phyloP scores from a whole-genome alignment of 2,329 filamentous ascomycete species.

The Phyllachora maydis region DNA sequence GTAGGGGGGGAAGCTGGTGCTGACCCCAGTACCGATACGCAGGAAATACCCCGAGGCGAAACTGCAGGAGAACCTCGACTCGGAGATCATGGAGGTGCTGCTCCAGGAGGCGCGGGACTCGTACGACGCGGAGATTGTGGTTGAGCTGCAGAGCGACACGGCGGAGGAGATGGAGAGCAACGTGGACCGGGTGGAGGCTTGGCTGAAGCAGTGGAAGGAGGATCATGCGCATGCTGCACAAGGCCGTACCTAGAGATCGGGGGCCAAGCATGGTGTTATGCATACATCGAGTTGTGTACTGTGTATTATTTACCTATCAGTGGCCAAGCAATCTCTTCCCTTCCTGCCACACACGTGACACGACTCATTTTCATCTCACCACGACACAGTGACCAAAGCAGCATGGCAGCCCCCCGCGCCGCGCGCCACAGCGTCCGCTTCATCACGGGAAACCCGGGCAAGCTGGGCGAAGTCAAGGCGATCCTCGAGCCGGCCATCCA shows the following conservation, averaged over 20 bases:
- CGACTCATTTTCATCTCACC: too few relatives aligned
- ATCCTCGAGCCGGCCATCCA: constrained; percentile 61
- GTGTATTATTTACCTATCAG: too few relatives aligned
- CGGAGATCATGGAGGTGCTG: constrained; percentile 92
- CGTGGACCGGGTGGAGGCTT: constrained; percentile 61
- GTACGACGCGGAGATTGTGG: constrained; percentile 72
- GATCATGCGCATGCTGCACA: too few relatives aligned
- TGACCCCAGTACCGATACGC: not conserved
- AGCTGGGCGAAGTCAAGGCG: constrained; percentile 71
- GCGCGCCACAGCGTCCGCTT: constrained; percentile 45
- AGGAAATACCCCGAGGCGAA: constrained; percentile 73
- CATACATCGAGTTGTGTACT: too few relatives aligned
- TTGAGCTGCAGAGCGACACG: constrained; percentile 68
- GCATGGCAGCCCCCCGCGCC: constrained; percentile 5
- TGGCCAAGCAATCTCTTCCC: too few relatives aligned
- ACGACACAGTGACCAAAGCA: too few relatives aligned
- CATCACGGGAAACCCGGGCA: constrained; percentile 92
- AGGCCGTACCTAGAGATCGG: too few relatives aligned
- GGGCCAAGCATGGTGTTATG: too few relatives aligned
- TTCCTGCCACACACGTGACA: too few relatives aligned
- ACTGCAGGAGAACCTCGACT: constrained; percentile 87
- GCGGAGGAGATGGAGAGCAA: constrained; percentile 78
- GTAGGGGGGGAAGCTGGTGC: too few relatives aligned
- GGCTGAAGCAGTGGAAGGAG: constrained; percentile 67
- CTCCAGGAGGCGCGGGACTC: constrained; percentile 75